Evolutionary conservation across 2,329 filamentous ascomycete species (phyloP).

Genomic region (Fusarium succisae): DNA sequence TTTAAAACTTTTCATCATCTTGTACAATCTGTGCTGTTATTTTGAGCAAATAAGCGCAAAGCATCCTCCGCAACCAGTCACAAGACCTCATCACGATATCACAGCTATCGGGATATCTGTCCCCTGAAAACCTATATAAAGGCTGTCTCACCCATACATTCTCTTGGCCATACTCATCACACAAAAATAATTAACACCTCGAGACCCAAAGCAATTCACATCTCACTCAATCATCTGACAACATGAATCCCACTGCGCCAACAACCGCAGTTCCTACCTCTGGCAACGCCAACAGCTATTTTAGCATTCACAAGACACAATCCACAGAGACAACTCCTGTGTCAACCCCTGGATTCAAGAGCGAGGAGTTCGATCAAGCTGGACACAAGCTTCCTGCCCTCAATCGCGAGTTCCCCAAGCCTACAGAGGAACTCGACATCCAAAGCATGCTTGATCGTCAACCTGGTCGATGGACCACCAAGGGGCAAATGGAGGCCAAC

Average conservation of each 20-base stretch:
- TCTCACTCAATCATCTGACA: not conserved
- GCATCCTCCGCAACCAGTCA: not conserved
- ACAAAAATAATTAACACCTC: not conserved
- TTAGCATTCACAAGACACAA: slow-evolving; percentile 34
- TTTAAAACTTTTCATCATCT: slow-evolving; percentile 1
- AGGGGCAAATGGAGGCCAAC: slow-evolving; percentile 48
- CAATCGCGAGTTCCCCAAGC: slow-evolving; percentile 53
- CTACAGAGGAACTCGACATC: slow-evolving; percentile 51
- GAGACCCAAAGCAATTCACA: not conserved
- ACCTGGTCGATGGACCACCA: slow-evolving; percentile 55
- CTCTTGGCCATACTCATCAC: not conserved
- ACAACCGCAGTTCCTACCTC: slow-evolving; percentile 22
- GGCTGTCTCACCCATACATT: not conserved
- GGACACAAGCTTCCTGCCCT: slow-evolving; percentile 47
- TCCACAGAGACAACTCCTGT: slow-evolving; percentile 35
- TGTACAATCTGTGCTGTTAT: not conserved
- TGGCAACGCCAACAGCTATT: slow-evolving; percentile 30
- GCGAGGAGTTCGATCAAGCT: slow-evolving; percentile 17
- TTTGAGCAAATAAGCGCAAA: slow-evolving; percentile 1
- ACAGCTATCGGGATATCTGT: not conserved
- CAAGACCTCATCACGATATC: not conserved
- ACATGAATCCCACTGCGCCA: slow-evolving; percentile 21
- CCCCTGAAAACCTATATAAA: not conserved
- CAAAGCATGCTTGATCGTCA: slow-evolving; percentile 54
- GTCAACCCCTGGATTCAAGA: slow-evolving; percentile 33